Conservation (phyloP, 306 rosid species). For the Cucurbita argyrosperma region DNA sequence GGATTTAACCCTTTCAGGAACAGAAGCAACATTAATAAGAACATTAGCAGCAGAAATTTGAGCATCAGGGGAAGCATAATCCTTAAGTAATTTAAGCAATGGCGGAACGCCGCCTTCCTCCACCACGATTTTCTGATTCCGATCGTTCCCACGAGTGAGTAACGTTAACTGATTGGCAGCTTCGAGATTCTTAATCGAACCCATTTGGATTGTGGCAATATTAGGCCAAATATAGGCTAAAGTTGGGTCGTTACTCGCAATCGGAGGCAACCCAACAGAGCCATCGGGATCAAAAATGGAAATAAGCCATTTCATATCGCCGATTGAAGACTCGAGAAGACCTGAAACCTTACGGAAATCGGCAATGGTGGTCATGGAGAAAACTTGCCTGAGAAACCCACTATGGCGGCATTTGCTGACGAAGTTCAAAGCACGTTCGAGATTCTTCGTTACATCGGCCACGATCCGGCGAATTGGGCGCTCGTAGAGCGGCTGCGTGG, state of each 20-base stretch:
- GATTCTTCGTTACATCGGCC: constrained; percentile 38
- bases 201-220: constrained; percentile 55
- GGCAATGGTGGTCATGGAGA: constrained; percentile 47
- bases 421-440: constrained; percentile 41
- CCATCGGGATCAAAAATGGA: constrained; percentile 51
- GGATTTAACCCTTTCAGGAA: constrained; percentile 21
- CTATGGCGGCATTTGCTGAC: constrained; percentile 48
- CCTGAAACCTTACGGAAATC: constrained; percentile 46
- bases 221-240: constrained; percentile 75
- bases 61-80: constrained; percentile 37
- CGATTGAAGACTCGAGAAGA: constrained; percentile 54
- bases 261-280: constrained; percentile 49
- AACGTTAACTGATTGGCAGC: constrained; percentile 43
- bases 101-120: constrained; percentile 70
- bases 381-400: constrained; percentile 61
- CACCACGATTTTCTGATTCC: constrained; percentile 57
- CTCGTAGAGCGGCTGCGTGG: constrained; percentile 47
- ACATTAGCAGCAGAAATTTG: constrained; percentile 69
- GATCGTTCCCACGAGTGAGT: constrained; percentile 33
- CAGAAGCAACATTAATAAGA: constrained; percentile 29
- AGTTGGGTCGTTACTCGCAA: constrained; percentile 67
- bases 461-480: constrained; percentile 59
- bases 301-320: constrained; percentile 67
- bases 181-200: constrained; percentile 50
- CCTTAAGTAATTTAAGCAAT: constrained; percentile 56